Evolutionary conservation across 2,329 filamentous ascomycete genomes (phyloP).

Genomic region (Diaporthe sp.): DNA sequence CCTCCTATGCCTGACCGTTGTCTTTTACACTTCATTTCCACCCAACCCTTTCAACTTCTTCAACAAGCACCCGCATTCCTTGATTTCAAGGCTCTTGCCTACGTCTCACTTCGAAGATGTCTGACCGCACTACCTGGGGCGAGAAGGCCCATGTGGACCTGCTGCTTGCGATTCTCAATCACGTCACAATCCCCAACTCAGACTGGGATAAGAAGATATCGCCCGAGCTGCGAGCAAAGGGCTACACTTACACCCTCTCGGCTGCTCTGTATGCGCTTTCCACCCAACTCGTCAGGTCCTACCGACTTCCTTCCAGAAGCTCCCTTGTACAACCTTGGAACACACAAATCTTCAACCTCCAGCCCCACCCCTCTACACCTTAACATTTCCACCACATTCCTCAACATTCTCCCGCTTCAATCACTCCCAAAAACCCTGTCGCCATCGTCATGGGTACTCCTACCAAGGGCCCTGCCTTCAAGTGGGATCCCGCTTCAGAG

Average conservation of each 20-base stretch:
- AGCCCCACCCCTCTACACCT: neutral
- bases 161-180: conserved; percentile 55
- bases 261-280: conserved; percentile 56
- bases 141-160: conserved; percentile 46
- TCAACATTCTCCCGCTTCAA: neutral
- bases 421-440: neutral
- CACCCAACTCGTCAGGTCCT: conserved; percentile 2
- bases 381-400: conserved; percentile 30
- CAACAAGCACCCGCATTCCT: conserved; percentile 41
- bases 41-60: neutral
- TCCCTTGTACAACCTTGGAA: neutral
- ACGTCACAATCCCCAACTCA: conserved; percentile 37
- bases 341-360: neutral
- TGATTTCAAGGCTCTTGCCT: neutral
- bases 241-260: conserved; percentile 57
- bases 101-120: neutral
- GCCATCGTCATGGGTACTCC: conserved; percentile 34
- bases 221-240: conserved; percentile 46
- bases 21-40: neutral
- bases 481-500: conserved; percentile 47
- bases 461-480: conserved; percentile 44
- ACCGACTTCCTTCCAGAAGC: neutral
- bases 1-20: neutral
- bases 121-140: conserved; percentile 32
- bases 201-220: conserved; percentile 47